Evolutionary conservation across 208 protist species (phyloP), one percentile per base, ranked within the genome.

Genomic region (Acanthamoeba sp.): DNA sequence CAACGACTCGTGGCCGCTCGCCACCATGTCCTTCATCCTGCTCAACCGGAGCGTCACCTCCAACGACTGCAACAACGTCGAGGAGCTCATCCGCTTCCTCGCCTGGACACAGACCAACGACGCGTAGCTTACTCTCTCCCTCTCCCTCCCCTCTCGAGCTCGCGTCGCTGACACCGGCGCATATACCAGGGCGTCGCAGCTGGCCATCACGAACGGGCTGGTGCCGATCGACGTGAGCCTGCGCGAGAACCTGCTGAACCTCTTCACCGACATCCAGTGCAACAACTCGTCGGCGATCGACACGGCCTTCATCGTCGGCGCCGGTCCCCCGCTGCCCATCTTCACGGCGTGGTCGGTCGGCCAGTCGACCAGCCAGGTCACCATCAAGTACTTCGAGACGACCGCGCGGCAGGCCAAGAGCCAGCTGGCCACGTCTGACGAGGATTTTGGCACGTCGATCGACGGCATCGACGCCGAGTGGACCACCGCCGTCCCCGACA

Each of bases 71-170:
- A 80, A 18, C 29, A 45, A 45, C 69, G 24, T 42, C 69, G 20
- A 45, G 22, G 69, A 80, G 36, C 36, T 80, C 14, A 18, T 80
- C 69, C 14, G n/a, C 69, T 80, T 80, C 69, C 14, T 80, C 10
- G 69, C 69, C 69, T 80, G 69, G 69, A 80, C n/a, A 6, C 29
- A 80, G 36, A 36, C n/a, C 69, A 80, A 80, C n/a, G 69, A 80
- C 69, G n/a, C 14, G 69, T 50, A 50, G 5, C 45, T 1, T 10
- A 48, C 3, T 48, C 6, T 10, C 45, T 10, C 10, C 45, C 45
- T 48, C 45, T 9, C 45, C 45, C 45, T 9, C 45, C 5, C 5
- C 45, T 50, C 5, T 50, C 12, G 1, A 7, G 45, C 45, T 50
- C 45, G n/a, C n/a, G n/a, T n/a, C 45, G 5, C 12, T 50, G 45